These are phyloP conservation scores for Fraxinus velutina DNA, from an alignment of 305 asterid species.

Conservation along the genomic window DNA sequence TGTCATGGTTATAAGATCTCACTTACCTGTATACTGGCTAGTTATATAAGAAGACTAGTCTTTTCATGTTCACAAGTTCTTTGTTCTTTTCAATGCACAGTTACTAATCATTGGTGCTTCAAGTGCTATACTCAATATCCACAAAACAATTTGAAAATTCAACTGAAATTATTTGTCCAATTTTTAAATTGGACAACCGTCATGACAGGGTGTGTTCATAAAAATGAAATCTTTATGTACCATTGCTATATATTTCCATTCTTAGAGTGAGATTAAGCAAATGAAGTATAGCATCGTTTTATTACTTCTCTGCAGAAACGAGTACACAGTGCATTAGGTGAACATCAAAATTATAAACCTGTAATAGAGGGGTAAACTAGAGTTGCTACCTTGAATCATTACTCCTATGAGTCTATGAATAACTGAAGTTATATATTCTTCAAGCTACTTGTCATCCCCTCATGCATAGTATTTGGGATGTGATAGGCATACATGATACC, in stretches of 20 bases:
- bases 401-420: background rate
- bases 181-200: background rate
- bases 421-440: constrained; percentile 3
- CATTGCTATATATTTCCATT: background rate
- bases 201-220: background rate
- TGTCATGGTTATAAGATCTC: background rate
- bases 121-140: background rate
- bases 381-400: background rate
- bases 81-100: background rate
- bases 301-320: constrained; percentile 5
- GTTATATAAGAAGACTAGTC: background rate
- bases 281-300: background rate
- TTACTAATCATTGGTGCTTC: background rate
- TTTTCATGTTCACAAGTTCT: background rate
- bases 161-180: background rate
- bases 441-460: constrained; percentile 8
- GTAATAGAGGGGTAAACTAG: background rate
- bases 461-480: constrained; percentile 9
- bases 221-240: background rate
- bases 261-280: background rate
- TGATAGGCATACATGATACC: background rate
- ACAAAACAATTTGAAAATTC: background rate
- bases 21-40: background rate
- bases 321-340: background rate
- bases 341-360: constrained; percentile 3